phyloP scores from a whole-genome alignment of 192 early-diverging fungal genomes.

The Pilaira anomala region DNA sequence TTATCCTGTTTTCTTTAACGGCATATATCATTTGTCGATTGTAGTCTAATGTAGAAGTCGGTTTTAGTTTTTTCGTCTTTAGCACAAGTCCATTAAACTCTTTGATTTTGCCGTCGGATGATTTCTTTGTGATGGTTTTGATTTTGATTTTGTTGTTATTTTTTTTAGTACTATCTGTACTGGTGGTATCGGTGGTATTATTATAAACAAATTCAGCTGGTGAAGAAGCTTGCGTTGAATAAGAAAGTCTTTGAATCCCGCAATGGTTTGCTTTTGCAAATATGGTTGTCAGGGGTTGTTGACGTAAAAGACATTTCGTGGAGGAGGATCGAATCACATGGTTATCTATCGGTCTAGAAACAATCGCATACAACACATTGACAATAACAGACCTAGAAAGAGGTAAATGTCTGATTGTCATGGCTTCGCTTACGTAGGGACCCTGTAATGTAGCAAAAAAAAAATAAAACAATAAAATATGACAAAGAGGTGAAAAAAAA shows the following conservation, averaged over 20 bases:
- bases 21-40: constrained; percentile 8
- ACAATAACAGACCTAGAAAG: constrained; percentile 18
- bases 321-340: neutral
- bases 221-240: neutral
- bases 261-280: neutral
- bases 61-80: constrained; percentile 4
- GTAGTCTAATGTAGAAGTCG: constrained; percentile 8
- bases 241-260: neutral
- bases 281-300: neutral
- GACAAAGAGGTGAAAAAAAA: too few relatives aligned
- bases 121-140: neutral
- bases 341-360: constrained; percentile 16
- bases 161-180: neutral
- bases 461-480: too few relatives aligned
- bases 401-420: constrained; percentile 5
- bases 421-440: neutral
- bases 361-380: constrained; percentile 23
- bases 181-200: neutral
- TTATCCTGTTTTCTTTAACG: constrained; percentile 2
- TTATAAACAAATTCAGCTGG: neutral
- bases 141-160: neutral
- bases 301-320: neutral
- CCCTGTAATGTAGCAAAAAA: too few relatives aligned
- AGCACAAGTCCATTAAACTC: neutral
- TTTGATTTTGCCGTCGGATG: neutral